Evolutionary conservation across 2,329 filamentous ascomycete genomes (phyloP), one percentile per base, ranked within the genome.

Genomic region (Esteya vermicola): DNA sequence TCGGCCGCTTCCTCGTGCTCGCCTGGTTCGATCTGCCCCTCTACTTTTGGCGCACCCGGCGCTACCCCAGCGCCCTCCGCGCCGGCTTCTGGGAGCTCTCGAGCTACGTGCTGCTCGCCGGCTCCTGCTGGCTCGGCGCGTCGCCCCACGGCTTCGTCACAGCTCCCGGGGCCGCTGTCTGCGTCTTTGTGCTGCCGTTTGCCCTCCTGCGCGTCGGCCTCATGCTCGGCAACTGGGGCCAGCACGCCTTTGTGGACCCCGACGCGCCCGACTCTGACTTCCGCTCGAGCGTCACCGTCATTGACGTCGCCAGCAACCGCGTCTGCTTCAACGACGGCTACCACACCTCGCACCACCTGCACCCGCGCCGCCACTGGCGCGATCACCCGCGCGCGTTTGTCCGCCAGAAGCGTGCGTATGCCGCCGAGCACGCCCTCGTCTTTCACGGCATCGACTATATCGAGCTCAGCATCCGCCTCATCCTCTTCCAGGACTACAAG

Each of bases 161-260:
- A 36, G 72, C 77, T 54, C 53, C 64, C 18, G 60, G 60, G 3
- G 72, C 81, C 0, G 72, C 79, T 0, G 52, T 73, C 6, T 84
- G 80, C 49, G 75, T 75, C 0, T 68, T 84, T 22, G 50, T 86
- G 1, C 52, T 85, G 2, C 83, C 83, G 0, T 64, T 88, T 18
- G 48, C 71, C 3, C 56, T 80, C 23, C 67, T 88, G 57, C 69
- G 83, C 1, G 49, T 84, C 16, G 82, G 76, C 0, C 57, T 89
- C 46, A 89, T 88, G 83, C 67, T 83, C 8, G 83, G 83, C 1
- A 89, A 89, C 53, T 89, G 81, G 81, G 83, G 81, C 4, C 83
- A 89, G 54, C 83, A 89, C 54, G 82, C 82, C 2, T 78, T 89
- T 47, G 81, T 89, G 7, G 82, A 89, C 50, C 72, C 78, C 18